Evolutionary conservation across 306 rosid genomes (phyloP).

Genomic region (Cicer chorassanicum): DNA sequence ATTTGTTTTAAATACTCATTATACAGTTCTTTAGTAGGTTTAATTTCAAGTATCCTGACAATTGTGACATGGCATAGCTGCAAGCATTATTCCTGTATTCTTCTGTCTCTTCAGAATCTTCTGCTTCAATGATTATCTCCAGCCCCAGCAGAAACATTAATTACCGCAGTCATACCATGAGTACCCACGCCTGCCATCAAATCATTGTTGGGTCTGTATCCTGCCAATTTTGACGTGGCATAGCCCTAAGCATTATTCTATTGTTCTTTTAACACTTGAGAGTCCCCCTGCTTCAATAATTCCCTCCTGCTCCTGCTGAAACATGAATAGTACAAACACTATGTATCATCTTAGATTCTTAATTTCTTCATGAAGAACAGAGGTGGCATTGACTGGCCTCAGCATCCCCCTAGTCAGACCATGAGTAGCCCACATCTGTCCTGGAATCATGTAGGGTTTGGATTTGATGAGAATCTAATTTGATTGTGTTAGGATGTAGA

Average conservation of each 20-base stretch:
- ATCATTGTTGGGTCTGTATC: neutral
- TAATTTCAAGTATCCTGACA: neutral
- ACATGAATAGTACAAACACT: constrained; percentile 2
- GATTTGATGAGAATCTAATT: constrained; percentile 22
- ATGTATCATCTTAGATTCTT: neutral
- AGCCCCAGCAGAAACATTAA: neutral
- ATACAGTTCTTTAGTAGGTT: neutral
- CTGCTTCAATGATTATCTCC: neutral
- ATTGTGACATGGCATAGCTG: neutral
- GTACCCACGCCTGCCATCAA: neutral
- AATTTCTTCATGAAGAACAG: constrained; percentile 7
- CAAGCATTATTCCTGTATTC: neutral
- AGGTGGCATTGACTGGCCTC: constrained; percentile 9
- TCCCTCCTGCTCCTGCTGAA: neutral
- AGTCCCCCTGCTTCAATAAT: neutral
- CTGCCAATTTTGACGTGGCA: constrained; percentile 10
- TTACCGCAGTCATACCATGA: neutral
- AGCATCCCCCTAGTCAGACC: constrained; percentile 8
- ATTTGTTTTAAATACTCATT: neutral
- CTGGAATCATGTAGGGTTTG: constrained; percentile 23
- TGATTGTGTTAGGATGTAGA: neutral
- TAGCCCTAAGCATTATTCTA: neutral
- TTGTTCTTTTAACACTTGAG: constrained; percentile 4
- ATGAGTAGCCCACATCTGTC: constrained; percentile 1
- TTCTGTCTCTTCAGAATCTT: neutral